phyloP scores from a whole-genome alignment of 768 basidiomycete species.

The Xerocomus potaroensis region DNA sequence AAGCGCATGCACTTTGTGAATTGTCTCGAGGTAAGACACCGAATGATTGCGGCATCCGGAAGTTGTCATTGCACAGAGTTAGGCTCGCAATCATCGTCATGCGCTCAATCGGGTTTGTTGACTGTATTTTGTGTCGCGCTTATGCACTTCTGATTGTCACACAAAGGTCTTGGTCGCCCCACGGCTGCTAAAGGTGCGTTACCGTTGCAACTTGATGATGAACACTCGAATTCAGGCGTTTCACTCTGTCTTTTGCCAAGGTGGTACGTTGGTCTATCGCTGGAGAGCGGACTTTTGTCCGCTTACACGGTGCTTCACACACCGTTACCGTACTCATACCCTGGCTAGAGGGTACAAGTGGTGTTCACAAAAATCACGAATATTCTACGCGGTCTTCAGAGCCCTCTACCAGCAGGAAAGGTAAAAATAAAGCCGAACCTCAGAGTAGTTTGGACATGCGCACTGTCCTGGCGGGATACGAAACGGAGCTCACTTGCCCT shows the following conservation, averaged over 20 bases:
- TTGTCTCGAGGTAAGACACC: conserved; percentile 8
- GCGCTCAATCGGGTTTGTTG: conserved; percentile 5
- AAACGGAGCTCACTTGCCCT: conserved; percentile 65
- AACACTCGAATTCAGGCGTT: neutral
- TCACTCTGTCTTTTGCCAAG: neutral
- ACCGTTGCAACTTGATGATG: neutral
- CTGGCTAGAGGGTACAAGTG: conserved; percentile 1
- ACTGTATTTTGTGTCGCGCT: neutral
- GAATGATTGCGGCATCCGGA: neutral
- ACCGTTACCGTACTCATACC: conserved; percentile 7
- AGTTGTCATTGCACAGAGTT: neutral
- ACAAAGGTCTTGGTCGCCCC: conserved; percentile 9
- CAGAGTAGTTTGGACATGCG: conserved; percentile 22
- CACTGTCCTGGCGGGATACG: conserved; percentile 43
- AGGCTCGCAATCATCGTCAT: neutral
- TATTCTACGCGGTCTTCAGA: conserved; percentile 4
- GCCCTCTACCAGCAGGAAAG: conserved; percentile 35
- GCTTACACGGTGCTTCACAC: neutral
- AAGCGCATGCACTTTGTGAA: conserved; percentile 29
- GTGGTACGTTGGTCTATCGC: conserved; percentile 17
- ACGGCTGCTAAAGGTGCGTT: conserved; percentile 7
- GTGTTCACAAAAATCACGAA: neutral
- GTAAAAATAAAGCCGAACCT: conserved; percentile 38
- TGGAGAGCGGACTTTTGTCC: neutral
- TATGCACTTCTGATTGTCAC: neutral